Percentiles rank a stretch among this genome's conserved stretches.
These are phyloP conservation scores for Adansonia gregorii DNA, from an alignment of 441 rosid species.

Conservation along the genomic window DNA sequence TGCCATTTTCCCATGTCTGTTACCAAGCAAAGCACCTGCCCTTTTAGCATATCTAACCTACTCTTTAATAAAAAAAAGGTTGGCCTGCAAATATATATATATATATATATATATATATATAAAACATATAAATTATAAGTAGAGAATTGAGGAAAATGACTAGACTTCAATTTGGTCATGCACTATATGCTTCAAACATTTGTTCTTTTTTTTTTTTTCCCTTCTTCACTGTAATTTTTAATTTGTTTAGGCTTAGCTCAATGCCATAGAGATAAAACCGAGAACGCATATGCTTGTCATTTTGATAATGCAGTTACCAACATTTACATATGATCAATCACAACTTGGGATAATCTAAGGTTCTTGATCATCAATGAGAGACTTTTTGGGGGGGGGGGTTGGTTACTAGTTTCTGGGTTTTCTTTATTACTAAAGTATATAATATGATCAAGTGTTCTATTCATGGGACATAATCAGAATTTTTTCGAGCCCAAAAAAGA, in stretches of 20 bases:
- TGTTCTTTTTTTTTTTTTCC: not conserved
- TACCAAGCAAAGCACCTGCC: slow-evolving; percentile 5
- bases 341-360: slow-evolving; percentile 4
- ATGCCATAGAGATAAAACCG: slow-evolving; percentile 14
- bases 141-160: slow-evolving; percentile 17
- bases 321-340: not conserved
- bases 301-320: not conserved
- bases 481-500: not conserved
- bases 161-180: slow-evolving; percentile 20
- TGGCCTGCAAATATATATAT: slow-evolving; percentile 36
- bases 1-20: slow-evolving; percentile 37
- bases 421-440: not conserved
- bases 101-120: not conserved
- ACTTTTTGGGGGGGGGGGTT: not conserved
- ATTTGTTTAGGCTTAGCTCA: not conserved
- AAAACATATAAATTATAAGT: not conserved
- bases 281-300: slow-evolving; percentile 1
- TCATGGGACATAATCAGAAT: not conserved
- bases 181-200: not conserved
- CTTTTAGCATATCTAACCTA: slow-evolving; percentile 15
- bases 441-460: not conserved
- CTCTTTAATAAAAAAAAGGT: not conserved
- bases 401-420: not conserved
- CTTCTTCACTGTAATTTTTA: not conserved
- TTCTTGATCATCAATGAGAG: not conserved